Base-by-base conservation (phyloP, 2,329 filamentous ascomycete species). In the Verticillium klebahnii region DNA sequence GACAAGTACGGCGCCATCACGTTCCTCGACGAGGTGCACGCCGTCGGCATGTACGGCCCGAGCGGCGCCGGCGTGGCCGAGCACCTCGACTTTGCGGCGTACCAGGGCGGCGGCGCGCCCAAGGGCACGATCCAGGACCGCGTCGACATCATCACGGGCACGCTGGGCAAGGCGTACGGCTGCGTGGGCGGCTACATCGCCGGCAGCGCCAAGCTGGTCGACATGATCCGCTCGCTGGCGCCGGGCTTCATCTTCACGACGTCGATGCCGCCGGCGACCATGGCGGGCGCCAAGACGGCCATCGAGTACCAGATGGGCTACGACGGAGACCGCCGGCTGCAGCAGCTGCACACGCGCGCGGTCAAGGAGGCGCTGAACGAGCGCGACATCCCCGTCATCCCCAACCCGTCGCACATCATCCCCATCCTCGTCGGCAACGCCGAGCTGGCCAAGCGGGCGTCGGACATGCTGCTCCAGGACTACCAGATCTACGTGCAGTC, bases 171-270 rank as follows among this genome's bases (percentile, higher is more conserved):
- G 80, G 95, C 95, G 0, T 99, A 98, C 73, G 95, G 95, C 68
- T 97, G 93, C 70, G 95, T 99, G 50, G 95, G 95, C 69, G 95
- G 95, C 63, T 99, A 99, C 79, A 98, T 99, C 72, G 95, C 95
- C 39, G 95, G 92, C 59, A 96, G 90, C 64, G 79, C 87, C 60
- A 90, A 90, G 72, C 84, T 99, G 69, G 90, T 99, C 37, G 95
- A 99, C 76, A 90, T 92, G 64, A 91, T 99, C 70, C 91, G 95
- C 59, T 98, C 95, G 9, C 87, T 98, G 50, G 95, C 95, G 1
- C 93, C 95, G 4, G 95, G 95, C 32, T 99, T 99, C 80, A 99
- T 99, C 76, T 99, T 99, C 81, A 99, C 95, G 56, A 99, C 95
- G 5, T 96, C 93, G 11, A 87, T 99, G 14, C 95, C 95, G 4